Base-by-base conservation (phyloP, 176 grass and related monocot species). In the Pharus latifolius region DNA sequence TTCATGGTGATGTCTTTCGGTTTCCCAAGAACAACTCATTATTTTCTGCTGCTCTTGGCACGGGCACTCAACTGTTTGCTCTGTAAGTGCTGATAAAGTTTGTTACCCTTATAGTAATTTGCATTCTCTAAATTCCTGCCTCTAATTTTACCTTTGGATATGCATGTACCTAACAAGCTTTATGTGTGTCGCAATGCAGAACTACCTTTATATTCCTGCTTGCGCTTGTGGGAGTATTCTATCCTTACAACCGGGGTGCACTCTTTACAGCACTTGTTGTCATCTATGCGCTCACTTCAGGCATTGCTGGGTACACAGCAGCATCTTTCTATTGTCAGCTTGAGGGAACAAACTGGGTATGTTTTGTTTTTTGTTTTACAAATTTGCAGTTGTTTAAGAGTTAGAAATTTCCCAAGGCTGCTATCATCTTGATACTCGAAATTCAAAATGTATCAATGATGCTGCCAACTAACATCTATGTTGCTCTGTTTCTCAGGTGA, bases 191-290 rank as follows among this genome's bases (percentile, higher is more conserved):
- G 43, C 26, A 52, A 34, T 77, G 60, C 83, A 97, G 94, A 63
- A 92, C 94, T 22, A 92, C 88, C 28, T 97, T 97, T 71, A 97
- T 97, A 84, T 92, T 97, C 78, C 70, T 97, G 65, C 86, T 97
- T 81, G 86, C 94, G 50, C 78, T 97, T 17, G 86, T 97, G 43
- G 94, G 94, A 51, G 94, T 97, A 56, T 97, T 97, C 83, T 97
- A 97, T 75, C 94, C 94, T 8, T 97, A 97, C 75, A 97, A 97
- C 56, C 81, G 94, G 25, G 94, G 94, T 80, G 89, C 94, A 45
- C 81, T 97, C 65, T 97, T 97, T 57, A 97, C 94, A 55, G 94
- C 94, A 47, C 53, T 97, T 77, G 94, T 97, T 5, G 94, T 97
- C 30, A 97, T 97, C 78, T 96, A 97, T 55, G 94, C 94, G 56